Evolutionary conservation across 163 green algal genomes (phyloP), one percentile per base, ranked within the genome.

Genomic region (Smithsoniella earleae): DNA sequence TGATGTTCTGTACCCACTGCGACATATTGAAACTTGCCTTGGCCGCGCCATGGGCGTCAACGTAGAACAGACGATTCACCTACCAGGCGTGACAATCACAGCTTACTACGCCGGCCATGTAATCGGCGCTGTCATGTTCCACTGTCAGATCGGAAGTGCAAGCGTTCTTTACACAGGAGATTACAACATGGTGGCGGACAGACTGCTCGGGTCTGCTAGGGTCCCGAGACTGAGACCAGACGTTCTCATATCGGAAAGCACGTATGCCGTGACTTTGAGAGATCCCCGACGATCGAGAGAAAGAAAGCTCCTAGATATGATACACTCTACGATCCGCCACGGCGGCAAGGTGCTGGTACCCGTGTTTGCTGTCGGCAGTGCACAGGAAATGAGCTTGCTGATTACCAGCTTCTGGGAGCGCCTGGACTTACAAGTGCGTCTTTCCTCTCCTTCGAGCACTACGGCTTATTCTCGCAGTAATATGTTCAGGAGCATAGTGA

Each of bases 101-200:
- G 76, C 83, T 46, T 82, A 88, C 77, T 90, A 89, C 44, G 85
- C 83, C 3, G 85, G 85, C 6, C 85, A 90, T 77, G 83, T 90
- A 44, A 73, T 85, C 52, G 80, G 80, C 1, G 80, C 78, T 33
- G 78, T 76, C 54, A 85, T 85, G 80, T 81, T 85, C 33, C 58
- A 80, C 43, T 66, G 77, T 25, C 75, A 54, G 20, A 74, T 79
- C n/a, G 77, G 77, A 10, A 37, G 58, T 30, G 54, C 77, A 16
- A 82, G 62, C 13, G 77, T 82, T 2, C 38, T 87, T 30, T 85
- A 87, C 72, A 87, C 79, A 52, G 82, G 81, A 82, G 55, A 77
- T 38, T 77, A 73, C 52, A 77, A 77, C 49, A 76, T 63, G 28
- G 28, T 45, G 6, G 6, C 79, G 1, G 82, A 85, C 38, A 77